Percentiles rank a stretch among this genome's conserved stretches.
These are phyloP conservation scores for Colletotrichum sidae DNA, from an alignment of 2,329 filamentous ascomycete genomes.

Conservation along the genomic window DNA sequence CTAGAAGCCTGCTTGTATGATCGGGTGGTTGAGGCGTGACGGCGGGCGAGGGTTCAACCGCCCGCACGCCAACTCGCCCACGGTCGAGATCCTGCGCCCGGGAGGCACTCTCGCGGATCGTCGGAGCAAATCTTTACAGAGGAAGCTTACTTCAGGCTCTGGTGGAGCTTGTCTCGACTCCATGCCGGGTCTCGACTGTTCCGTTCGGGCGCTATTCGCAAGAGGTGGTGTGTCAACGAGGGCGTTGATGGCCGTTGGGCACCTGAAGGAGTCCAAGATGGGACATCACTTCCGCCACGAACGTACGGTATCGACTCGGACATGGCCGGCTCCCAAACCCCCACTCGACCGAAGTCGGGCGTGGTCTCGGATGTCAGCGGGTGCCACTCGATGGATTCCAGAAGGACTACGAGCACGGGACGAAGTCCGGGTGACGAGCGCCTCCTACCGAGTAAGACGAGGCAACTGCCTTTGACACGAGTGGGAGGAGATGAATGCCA, in stretches of 20 bases:
- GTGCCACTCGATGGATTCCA: background rate
- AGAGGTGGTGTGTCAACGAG: background rate
- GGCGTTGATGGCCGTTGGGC: background rate
- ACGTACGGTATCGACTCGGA: no score
- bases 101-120: constrained; percentile 1
- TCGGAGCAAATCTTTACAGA: no score
- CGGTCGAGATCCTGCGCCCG: constrained; percentile 1
- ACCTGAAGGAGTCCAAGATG: no score
- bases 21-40: no score
- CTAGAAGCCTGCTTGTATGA: background rate
- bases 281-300: no score
- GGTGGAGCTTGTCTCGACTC: background rate
- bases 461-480: constrained; percentile 2
- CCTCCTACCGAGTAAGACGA: background rate
- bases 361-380: no score
- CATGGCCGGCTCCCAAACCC: no score
- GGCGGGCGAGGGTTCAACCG: no score
- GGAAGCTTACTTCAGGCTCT: no score
- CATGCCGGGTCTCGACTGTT: background rate
- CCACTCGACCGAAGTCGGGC: no score
- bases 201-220: background rate
- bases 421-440: constrained; percentile 10
- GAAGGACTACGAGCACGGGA: constrained; percentile 2
- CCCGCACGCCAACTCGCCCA: no score
- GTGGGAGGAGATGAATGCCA: background rate